Conservation (phyloP, 2,329 filamentous ascomycete genomes). For the Penicillium rolfsii region DNA sequence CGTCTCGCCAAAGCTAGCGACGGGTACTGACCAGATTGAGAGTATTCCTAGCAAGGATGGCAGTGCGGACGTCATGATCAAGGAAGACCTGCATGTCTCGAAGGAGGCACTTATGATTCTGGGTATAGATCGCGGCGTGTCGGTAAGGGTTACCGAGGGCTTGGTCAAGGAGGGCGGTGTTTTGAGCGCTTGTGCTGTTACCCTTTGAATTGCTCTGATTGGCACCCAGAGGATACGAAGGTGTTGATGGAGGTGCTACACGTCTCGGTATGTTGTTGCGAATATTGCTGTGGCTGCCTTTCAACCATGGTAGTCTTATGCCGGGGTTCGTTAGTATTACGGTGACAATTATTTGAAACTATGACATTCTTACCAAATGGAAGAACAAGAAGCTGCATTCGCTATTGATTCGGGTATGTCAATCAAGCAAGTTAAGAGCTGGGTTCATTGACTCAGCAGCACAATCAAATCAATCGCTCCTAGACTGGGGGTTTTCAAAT, state of each 20-base stretch:
- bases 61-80: background rate
- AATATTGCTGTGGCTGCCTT: background rate
- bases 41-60: conserved; percentile 11
- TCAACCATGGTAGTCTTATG: conserved; percentile 5
- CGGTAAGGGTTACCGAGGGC: conserved; percentile 56
- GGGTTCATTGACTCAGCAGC: too few relatives aligned
- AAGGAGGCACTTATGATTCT: conserved; percentile 83
- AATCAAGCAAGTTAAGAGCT: too few relatives aligned
- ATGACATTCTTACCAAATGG: background rate
- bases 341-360: background rate
- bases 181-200: conserved; percentile 57
- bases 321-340: background rate
- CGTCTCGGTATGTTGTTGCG: background rate
- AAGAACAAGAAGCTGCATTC: background rate
- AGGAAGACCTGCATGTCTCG: background rate
- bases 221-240: background rate
- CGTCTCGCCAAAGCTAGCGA: conserved; percentile 28
- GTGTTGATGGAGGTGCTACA: conserved; percentile 9
- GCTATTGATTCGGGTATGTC: too few relatives aligned
- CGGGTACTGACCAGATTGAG: background rate
- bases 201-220: conserved; percentile 32
- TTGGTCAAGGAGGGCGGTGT: conserved; percentile 57
- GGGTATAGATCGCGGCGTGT: conserved; percentile 69
- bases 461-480: background rate
- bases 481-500: background rate